Evolutionary conservation across 306 rosid species (phyloP).

Genomic region (Citrullus mucosospermus): DNA sequence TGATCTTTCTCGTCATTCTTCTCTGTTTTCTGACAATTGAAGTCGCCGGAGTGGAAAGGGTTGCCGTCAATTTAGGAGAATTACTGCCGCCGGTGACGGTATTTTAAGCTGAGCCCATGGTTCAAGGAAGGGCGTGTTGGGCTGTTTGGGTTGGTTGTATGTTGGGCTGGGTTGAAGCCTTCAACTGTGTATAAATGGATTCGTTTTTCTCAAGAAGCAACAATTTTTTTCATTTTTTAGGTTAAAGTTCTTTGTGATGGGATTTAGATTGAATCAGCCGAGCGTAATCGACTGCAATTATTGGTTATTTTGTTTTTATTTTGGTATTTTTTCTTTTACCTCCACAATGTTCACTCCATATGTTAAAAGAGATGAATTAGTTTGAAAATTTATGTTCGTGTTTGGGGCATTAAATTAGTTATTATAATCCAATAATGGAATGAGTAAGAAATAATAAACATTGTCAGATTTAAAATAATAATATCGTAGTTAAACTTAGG

Average conservation of each 20-base stretch:
- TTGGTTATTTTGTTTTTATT: background rate
- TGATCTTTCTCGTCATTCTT: conserved; percentile 53
- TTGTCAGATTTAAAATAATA: too few species aligned
- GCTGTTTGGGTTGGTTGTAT: background rate
- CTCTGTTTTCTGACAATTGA: conserved; percentile 43
- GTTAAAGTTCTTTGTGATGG: background rate
- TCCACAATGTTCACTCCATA: too few species aligned
- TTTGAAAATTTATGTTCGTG: too few species aligned
- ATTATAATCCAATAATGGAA: too few species aligned
- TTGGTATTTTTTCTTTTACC: too few species aligned
- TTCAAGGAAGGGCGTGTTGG: too few species aligned
- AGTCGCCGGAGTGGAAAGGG: background rate
- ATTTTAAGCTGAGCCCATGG: too few species aligned
- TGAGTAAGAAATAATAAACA: too few species aligned
- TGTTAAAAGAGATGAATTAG: too few species aligned
- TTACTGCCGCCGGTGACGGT: background rate
- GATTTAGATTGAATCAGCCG: background rate
- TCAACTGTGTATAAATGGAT: background rate
- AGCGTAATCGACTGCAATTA: background rate
- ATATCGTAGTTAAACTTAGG: too few species aligned
- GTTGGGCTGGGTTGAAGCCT: background rate
- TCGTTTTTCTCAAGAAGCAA: background rate
- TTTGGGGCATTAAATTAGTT: too few species aligned
- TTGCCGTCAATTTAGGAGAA: background rate
- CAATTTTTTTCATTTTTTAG: background rate